Evolutionary conservation across 2,329 filamentous ascomycete species (phyloP), one percentile per base, ranked within the genome.

Genomic region (Cercospora canescens): DNA sequence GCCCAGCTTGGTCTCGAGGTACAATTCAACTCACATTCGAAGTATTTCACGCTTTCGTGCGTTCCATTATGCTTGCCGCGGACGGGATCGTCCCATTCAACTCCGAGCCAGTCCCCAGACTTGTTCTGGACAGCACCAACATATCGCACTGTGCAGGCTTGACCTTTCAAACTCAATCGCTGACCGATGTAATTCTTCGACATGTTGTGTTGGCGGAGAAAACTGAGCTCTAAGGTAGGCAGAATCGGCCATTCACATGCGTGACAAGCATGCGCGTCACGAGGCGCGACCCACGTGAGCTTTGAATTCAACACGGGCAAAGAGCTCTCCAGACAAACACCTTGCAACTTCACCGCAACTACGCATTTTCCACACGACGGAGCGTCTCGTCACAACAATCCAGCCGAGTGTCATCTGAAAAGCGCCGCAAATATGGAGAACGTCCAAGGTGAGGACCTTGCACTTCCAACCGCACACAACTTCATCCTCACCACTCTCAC

Each of bases 1-100:
- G 24, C 8, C 45, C 11, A 12, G 24, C 28, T 14, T 52, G 4
- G 6, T 52, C 24, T 52, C 45, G 45, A 12, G 21, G 16, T 64
- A 45, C 32, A 48, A 21, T 0, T 12, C 7, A 2, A 68, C 82
- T 76, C 86, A 94, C 94, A 97, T 72, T 85, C 82, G 75, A 98
- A 98, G 77, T 97, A 97, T 68, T 87, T 88, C 68, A 86, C 83
- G 66, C 91, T 92, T 69, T 91, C 88, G 79, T 96, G 89, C 67
- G 90, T 88, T 66, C 95, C 95, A 74, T 94, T 87, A 79, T 99
- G 94, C 82, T 97, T 98, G 67, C 95, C 95, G 74, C 94, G 86
- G 39, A 84, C 85, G 64, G 89, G 82, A 77, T 97, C 92, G 79
- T 98, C 94, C 95, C 95, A 99, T 85, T 99, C 95, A 56, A 98